These are phyloP conservation scores for Aurantiochytrium sp. DNA, from an alignment of 108 stramenopile genomes.

Conservation along the genomic window DNA sequence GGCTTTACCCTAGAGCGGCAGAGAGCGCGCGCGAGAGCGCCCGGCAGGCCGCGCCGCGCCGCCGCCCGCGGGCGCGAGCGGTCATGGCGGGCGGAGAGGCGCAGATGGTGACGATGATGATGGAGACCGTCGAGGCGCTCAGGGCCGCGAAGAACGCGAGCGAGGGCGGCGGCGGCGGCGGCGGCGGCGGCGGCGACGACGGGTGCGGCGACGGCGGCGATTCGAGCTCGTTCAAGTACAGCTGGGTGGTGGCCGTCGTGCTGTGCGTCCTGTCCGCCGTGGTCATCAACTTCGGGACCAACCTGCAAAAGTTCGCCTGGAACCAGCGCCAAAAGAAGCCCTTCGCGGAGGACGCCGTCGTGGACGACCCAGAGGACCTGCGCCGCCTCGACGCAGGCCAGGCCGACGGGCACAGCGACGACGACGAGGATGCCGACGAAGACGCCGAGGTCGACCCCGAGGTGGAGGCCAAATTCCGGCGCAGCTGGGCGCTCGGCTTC, in stretches of 20 bases:
- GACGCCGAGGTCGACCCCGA: background rate
- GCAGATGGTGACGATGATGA: no score
- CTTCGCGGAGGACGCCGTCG: background rate
- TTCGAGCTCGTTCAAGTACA: background rate
- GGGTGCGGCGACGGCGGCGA: background rate
- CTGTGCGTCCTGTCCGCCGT: slow-evolving; percentile 14
- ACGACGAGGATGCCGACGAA: background rate
- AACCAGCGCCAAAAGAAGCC: background rate
- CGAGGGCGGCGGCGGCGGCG: background rate
- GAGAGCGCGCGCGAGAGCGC: no score
- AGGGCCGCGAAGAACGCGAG: no score
- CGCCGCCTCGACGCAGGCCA: no score
- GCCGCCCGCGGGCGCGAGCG: no score
- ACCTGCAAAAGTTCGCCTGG: slow-evolving; percentile 17
- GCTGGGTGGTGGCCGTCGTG: background rate
- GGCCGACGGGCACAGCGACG: no score
- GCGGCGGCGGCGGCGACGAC: no score
- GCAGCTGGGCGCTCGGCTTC: background rate
- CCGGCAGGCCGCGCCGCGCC: no score
- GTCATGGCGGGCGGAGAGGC: no score
- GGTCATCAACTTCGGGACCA: slow-evolving; percentile 18
- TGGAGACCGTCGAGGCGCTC: no score
- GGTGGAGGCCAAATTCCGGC: background rate
- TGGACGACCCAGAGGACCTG: no score
- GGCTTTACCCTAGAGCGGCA: no score